These are phyloP conservation scores for Pichia phayaonensis DNA, from an alignment of 805 yeast genomes.

Conservation along the genomic window DNA sequence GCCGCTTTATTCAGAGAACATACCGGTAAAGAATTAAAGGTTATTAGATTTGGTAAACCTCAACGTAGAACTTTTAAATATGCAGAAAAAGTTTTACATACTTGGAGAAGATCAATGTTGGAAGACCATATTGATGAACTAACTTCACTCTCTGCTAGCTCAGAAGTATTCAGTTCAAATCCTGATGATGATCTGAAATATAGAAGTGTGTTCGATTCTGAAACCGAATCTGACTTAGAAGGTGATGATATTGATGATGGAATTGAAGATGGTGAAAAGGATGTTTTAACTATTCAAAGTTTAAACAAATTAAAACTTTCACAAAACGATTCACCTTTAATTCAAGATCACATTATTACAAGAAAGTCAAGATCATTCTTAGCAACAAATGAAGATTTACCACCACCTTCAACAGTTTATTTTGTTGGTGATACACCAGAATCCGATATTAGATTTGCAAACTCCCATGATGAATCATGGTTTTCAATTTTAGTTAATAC, in stretches of 20 bases:
- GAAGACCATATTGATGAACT: conserved; percentile 59
- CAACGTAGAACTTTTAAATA: conserved; percentile 79
- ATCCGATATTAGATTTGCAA: conserved; percentile 81
- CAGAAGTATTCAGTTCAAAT: conserved; percentile 9
- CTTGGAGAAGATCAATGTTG: conserved; percentile 73
- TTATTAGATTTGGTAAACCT: conserved; percentile 84
- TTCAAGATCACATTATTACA: neutral
- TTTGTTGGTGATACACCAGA: conserved; percentile 90
- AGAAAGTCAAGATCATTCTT: neutral
- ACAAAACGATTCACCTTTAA: neutral
- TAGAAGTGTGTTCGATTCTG: conserved; percentile 20
- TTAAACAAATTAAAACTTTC: conserved; percentile 30
- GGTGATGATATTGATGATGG: conserved; percentile 30
- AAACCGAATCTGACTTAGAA: conserved; percentile 19
- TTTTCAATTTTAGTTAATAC: conserved; percentile 78
- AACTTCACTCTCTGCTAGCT: conserved; percentile 13
- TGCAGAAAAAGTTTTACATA: conserved; percentile 68
- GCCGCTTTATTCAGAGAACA: conserved; percentile 80
- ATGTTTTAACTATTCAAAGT: conserved; percentile 39
- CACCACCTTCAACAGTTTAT: conserved; percentile 80
- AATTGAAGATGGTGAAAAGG: conserved; percentile 33
- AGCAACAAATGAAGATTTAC: conserved; percentile 38
- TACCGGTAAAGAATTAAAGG: conserved; percentile 73
- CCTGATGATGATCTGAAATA: neutral
- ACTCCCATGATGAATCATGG: conserved; percentile 81